A percentile compares a stretch with the other conserved stretches of the same genome.
phyloP scores from a whole-genome alignment of 1,139 yeast genomes.

The Nadsonia commutata region DNA sequence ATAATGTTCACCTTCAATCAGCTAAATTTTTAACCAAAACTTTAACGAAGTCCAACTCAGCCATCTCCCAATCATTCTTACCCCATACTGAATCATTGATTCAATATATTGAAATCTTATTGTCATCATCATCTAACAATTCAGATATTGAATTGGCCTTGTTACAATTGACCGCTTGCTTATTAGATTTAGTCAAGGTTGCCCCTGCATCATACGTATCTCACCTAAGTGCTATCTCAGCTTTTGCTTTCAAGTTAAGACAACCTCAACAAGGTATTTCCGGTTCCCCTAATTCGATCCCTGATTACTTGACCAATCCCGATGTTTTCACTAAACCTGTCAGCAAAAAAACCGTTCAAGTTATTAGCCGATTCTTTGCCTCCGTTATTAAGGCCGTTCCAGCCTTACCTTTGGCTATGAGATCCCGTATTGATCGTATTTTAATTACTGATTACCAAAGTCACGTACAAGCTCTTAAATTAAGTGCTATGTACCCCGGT shows the following conservation, averaged over 20 bases:
- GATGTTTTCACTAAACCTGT: slow-evolving; percentile 37
- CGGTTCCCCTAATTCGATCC: slow-evolving; percentile 26
- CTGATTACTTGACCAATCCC: slow-evolving; percentile 61
- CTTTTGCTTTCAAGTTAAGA: neutral
- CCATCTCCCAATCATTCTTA: slow-evolving; percentile 13
- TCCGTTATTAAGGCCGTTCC: slow-evolving; percentile 35
- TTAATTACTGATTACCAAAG: slow-evolving; percentile 32
- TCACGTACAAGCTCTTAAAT: slow-evolving; percentile 19
- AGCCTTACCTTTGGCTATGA: slow-evolving; percentile 44
- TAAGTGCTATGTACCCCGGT: slow-evolving; percentile 51
- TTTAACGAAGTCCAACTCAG: slow-evolving; percentile 8
- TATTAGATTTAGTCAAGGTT: slow-evolving; percentile 4
- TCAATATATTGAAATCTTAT: slow-evolving; percentile 13
- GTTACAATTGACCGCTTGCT: slow-evolving; percentile 8
- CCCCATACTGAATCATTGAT: slow-evolving; percentile 15
- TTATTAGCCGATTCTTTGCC: slow-evolving; percentile 36
- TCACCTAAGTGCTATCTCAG: neutral
- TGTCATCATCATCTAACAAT: slow-evolving; percentile 1
- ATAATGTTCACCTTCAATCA: slow-evolving; percentile 11
- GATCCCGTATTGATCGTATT: slow-evolving; percentile 47
- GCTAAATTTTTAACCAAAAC: slow-evolving; percentile 7
- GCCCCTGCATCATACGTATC: neutral
- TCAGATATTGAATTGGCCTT: slow-evolving; percentile 14
- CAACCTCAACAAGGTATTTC: slow-evolving; percentile 2
- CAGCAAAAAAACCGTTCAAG: slow-evolving; percentile 24